Evolutionary conservation across 257 asterid species (phyloP).

Genomic region (Thymus quinquecostatus): DNA sequence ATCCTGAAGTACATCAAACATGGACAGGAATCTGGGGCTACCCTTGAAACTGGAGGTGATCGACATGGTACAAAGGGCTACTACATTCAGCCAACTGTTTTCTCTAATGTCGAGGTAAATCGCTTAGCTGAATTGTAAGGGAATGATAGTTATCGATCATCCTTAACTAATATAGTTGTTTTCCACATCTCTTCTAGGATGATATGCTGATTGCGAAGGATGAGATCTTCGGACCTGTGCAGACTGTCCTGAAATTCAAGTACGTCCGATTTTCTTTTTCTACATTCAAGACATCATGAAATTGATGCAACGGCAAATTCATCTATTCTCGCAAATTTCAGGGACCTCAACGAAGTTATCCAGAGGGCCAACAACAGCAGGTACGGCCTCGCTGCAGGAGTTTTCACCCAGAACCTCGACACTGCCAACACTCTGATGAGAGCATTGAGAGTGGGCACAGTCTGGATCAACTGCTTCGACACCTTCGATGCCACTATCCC

Average conservation of each 20-base stretch:
- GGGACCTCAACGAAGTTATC: conserved; percentile 76
- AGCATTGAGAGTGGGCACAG: conserved; percentile 84
- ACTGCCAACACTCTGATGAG: conserved; percentile 84
- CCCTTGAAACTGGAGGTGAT: conserved; percentile 85
- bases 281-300: background rate
- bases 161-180: conserved; percentile 21
- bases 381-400: conserved; percentile 94
- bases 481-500: conserved; percentile 91
- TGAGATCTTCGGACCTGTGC: conserved; percentile 98
- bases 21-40: conserved; percentile 83
- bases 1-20: conserved; percentile 63
- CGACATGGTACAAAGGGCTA: conserved; percentile 69
- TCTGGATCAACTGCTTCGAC: conserved; percentile 87
- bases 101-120: conserved; percentile 80
- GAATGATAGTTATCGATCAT: background rate
- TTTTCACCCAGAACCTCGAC: conserved; percentile 77
- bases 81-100: conserved; percentile 86
- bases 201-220: conserved; percentile 85
- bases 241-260: conserved; percentile 78
- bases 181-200: conserved; percentile 51
- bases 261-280: conserved; percentile 29
- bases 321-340: conserved; percentile 30
- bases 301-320: background rate
- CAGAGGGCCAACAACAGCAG: conserved; percentile 62
- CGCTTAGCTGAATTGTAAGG: background rate